Base-by-base conservation (phyloP, 352 stramenopile genomes). In the Elongisporangium anandrum region DNA sequence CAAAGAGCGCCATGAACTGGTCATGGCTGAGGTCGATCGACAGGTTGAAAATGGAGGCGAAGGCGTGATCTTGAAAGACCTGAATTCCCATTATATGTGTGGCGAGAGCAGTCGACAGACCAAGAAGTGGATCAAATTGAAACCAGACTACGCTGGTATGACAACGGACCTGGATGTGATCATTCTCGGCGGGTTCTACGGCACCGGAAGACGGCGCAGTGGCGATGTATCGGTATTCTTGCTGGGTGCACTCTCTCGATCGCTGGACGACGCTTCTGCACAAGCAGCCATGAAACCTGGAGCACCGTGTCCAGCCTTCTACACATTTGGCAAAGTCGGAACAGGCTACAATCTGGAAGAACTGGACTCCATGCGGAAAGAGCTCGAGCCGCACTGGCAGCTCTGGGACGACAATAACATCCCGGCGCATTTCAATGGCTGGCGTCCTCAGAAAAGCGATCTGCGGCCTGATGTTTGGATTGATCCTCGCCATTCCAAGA, bases 61-160 rank as follows among this genome's bases (percentile, higher is more conserved):
- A 57, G 86, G 86, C 13, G 72, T 95, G 38, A 92, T 95, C 26
- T 66, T 95, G 53, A 95, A 95, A 66, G 82, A 95, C 56, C 49
- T 92, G 19, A 90, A 90, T n/a, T 78, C 86, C 10, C 86, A 95
- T 48, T 95, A 95, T 48, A 94, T 95, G 82, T 95, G 84, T 50
- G 86, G 84, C 22, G 86, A 95, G 59, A 88, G 65, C 50, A 90
- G 82, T 59, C 75, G 84, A 3, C 85, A 85, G 64, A 73, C 81
- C 15, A 88, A 91, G 60, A 90, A 83, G 23, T 95, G 86, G 86
- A 74, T 95, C 68, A 95, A 95, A 51, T 68, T 95, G 45, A 95
- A 95, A 54, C 85, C 85, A 6, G 84, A 95, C 65, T 95, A 94
- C 57, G 86, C 85, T 2, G 86, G 84, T 10, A 93, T 95, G 81